Conservation (phyloP, 2,329 filamentous ascomycete genomes). For the Fusarium redolens region DNA sequence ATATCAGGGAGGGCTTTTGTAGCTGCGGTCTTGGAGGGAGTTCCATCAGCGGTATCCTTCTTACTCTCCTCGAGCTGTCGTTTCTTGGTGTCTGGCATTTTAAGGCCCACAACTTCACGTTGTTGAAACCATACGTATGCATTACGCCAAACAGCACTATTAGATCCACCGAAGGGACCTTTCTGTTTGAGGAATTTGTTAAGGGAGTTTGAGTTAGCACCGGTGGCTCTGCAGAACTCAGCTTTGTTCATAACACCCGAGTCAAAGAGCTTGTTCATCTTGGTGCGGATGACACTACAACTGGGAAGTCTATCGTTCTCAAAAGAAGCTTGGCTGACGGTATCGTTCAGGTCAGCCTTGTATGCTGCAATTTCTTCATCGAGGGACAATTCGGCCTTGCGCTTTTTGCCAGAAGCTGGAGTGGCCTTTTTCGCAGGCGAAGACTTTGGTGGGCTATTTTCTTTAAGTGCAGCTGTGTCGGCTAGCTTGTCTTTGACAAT, state of each 20-base stretch:
- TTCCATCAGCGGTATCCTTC: background rate
- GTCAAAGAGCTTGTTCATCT: slow-evolving; percentile 14
- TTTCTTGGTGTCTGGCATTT: slow-evolving; percentile 12
- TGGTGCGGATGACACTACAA: background rate
- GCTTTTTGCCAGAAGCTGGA: background rate
- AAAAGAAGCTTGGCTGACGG: background rate
- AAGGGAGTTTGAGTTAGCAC: slow-evolving; percentile 4
- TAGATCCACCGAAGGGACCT: background rate
- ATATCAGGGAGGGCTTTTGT: background rate
- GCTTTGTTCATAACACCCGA: background rate
- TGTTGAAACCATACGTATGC: slow-evolving; percentile 15
- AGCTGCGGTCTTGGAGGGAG: background rate
- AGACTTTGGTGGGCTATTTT: background rate
- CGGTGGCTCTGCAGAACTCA: background rate
- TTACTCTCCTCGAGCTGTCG: background rate
- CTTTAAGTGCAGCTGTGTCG: background rate
- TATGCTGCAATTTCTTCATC: slow-evolving; percentile 12
- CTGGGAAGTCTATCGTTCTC: background rate
- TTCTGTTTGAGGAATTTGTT: slow-evolving; percentile 3
- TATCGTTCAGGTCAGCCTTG: background rate
- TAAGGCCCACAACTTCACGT: background rate
- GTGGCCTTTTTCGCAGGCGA: background rate
- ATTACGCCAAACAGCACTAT: slow-evolving; percentile 1
- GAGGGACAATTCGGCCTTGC: background rate
- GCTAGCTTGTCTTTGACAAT: background rate